Evolutionary conservation across 2,329 filamentous ascomycete genomes (phyloP), one percentile per base, ranked within the genome.

Genomic region (Fonsecaea multimorphosa): DNA sequence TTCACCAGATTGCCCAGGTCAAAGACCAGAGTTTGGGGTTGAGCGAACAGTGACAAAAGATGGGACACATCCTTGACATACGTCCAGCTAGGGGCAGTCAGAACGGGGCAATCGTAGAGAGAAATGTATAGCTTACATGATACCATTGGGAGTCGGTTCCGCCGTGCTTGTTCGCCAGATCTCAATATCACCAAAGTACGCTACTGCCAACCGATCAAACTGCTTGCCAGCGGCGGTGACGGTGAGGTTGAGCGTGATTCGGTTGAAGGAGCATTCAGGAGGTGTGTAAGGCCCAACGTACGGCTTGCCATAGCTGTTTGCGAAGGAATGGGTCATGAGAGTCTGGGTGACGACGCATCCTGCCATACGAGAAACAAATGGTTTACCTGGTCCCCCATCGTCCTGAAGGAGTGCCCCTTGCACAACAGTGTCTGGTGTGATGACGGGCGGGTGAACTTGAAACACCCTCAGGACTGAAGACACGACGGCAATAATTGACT

Each of bases 131-230:
- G 29, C 56, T 31, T 32, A 58, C 56, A 58, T 24, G 14, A 58
- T 58, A 7, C 56, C 56, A 19, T 32, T 31, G 9, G 24, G 36
- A 16, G 56, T 58, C 12, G 56, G 56, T 24, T 58, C 56, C 31
- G 56, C 56, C 11, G 56, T 58, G 40, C 56, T 58, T 9, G 56
- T 58, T 14, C 56, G 56, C 56, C 56, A 58, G 40, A 58, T 29
- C 44, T 58, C 56, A 32, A 58, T 19, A 16, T 58, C 56, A 19
- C 38, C 56, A 16, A 58, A 19, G 14, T 58, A 58, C 3, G 40
- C 56, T 9, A 58, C n/a, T 19, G 56, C 56, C 3, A 58, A 40
- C 6, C 56, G 56, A 24, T 58, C 56, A 14, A 58, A 58, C 6
- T 58, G 56, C 19, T 44, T 58, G 24, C 56, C 56, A 14, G 56